Conservation (phyloP, 176 grass and related monocot species). For the maize (Zea mays) region DNA sequence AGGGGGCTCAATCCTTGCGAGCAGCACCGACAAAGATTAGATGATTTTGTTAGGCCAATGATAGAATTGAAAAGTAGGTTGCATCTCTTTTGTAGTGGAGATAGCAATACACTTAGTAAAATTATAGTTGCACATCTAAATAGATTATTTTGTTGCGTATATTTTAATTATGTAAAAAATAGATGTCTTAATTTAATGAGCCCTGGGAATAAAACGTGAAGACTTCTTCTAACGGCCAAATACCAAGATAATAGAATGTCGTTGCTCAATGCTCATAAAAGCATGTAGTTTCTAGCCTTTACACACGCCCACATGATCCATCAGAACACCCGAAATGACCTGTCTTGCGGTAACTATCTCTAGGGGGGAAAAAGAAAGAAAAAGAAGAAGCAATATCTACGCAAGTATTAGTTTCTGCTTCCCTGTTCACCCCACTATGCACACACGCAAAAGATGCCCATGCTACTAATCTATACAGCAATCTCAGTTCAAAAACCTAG, state of each 20-base stretch:
- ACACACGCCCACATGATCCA: background rate
- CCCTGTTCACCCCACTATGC: conserved; percentile 19
- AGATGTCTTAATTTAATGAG: background rate
- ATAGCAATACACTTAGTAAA: too few relatives aligned
- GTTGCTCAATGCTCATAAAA: background rate
- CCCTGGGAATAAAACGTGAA: background rate
- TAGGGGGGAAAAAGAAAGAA: background rate
- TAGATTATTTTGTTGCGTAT: too few relatives aligned
- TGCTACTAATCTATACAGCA: conserved; percentile 26
- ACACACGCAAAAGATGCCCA: background rate
- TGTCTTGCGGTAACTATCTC: conserved; percentile 7
- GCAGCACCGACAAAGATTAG: too few relatives aligned
- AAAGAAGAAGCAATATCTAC: conserved; percentile 36
- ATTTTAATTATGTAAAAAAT: too few relatives aligned
- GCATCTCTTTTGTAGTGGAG: too few relatives aligned
- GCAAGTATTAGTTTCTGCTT: conserved; percentile 25
- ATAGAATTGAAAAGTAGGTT: too few relatives aligned
- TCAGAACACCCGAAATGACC: background rate
- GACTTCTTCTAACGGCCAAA: background rate
- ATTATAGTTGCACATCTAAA: too few relatives aligned
- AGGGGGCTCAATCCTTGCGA: too few relatives aligned
- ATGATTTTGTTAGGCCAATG: too few relatives aligned
- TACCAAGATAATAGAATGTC: background rate
- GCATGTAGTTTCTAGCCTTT: background rate
- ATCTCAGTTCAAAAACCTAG: conserved; percentile 6